These are phyloP conservation scores for Jamesozyma lodderae DNA, from an alignment of 805 yeast genomes.

Conservation along the genomic window DNA sequence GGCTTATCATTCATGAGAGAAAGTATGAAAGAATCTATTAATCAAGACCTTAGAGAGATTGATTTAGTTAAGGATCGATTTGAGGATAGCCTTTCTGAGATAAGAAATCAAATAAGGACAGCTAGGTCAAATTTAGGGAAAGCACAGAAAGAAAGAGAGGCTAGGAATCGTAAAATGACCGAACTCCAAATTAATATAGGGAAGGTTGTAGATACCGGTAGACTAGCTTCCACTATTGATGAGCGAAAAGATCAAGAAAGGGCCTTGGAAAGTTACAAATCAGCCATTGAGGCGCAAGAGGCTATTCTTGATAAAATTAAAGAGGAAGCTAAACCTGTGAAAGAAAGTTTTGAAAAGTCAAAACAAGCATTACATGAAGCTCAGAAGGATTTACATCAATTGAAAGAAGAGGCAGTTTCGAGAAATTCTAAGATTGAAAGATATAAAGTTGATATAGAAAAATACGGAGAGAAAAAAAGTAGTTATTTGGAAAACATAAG, in stretches of 20 bases:
- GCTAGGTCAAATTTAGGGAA: conserved; percentile 28
- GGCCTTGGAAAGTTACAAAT: conserved; percentile 19
- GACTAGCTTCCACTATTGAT: conserved; percentile 14
- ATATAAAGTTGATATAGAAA: conserved; percentile 20
- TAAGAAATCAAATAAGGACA: conserved; percentile 6
- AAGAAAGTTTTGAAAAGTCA: conserved; percentile 13
- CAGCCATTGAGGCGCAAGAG: conserved; percentile 21
- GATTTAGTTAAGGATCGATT: conserved; percentile 21
- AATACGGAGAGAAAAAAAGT: conserved; percentile 17
- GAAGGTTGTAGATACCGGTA: conserved; percentile 25
- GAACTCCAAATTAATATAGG: conserved; percentile 18
- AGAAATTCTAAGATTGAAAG: conserved; percentile 16
- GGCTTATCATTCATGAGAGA: conserved; percentile 15
- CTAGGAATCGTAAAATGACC: conserved; percentile 22
- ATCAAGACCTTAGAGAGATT: conserved; percentile 16
- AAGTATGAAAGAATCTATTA: conserved; percentile 16
- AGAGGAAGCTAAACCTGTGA: conserved; percentile 14
- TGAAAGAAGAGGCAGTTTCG: conserved; percentile 12
- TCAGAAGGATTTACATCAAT: conserved; percentile 10
- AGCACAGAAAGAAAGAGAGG: conserved; percentile 20
- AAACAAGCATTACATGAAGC: conserved; percentile 7
- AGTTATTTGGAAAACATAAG: conserved; percentile 11
- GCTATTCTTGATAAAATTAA: conserved; percentile 16
- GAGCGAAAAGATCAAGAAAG: conserved; percentile 21
- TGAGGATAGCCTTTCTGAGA: conserved; percentile 5